Evolutionary conservation across 768 basidiomycete species (phyloP), one percentile per base, ranked within the genome.

Genomic region (Agaricus blazei): DNA sequence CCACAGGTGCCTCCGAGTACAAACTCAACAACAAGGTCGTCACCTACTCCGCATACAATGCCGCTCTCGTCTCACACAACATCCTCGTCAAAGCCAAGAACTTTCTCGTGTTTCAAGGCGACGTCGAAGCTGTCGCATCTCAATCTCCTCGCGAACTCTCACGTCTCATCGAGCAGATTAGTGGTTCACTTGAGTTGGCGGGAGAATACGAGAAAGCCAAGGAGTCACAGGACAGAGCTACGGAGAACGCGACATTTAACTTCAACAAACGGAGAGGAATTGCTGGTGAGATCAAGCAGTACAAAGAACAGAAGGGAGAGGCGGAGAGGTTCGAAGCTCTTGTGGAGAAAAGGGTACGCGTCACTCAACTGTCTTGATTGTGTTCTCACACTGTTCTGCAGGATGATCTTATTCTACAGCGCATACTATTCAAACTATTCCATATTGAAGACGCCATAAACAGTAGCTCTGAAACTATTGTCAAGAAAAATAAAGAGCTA

Each of bases 41-140:
- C 52, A 88, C 93, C 0, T 95, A 95, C 68, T 80, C 86, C 11
- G 82, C 83, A 1, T 99, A 98, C 76, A 97, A 97, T 58, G 77
- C 85, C 4, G 89, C 91, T 11, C 86, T 99, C 26, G 79, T 89
- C 54, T 75, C 79, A 6, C 94, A 97, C 65, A 97, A 98, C 64
- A 92, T 99, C 64, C 89, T 98, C 46, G 94, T 98, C 64, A 98
- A 97, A 72, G 97, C 97, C 11, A 98, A 98, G 75, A 98, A 98
- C 74, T 99, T 98, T 65, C 86, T 98, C 51, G 97, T 98, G 9
- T 98, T 99, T 74, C 97, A 99, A 66, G 97, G 97, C 50, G 97
- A 98, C 66, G 97, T 99, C 31, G 97, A 99, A 71, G 92, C 93
- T 2, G 92, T 99, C 34, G 97, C 97, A 0, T 90, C 91, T 2